Percentiles rank a stretch among this genome's conserved stretches.
Conservation (phyloP, 2,329 filamentous ascomycete species). For the Cladosporium halotolerans region DNA sequence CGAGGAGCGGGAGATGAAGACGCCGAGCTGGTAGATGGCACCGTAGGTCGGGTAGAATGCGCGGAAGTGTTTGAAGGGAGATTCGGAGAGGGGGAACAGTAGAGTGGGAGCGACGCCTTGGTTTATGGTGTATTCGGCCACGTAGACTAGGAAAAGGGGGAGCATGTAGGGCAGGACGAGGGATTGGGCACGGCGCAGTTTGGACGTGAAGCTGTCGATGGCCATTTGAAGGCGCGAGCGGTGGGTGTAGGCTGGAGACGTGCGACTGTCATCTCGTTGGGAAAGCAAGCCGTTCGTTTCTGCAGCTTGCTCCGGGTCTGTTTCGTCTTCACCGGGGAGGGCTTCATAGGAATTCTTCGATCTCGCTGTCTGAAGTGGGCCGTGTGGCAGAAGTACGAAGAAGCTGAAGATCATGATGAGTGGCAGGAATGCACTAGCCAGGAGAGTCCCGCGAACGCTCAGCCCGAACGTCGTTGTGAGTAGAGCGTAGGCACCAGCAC, state of each 20-base stretch:
- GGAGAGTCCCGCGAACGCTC: slow-evolving; percentile 64
- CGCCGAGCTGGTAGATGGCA: slow-evolving; percentile 89
- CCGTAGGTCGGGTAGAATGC: slow-evolving; percentile 93
- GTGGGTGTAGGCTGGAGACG: slow-evolving; percentile 21
- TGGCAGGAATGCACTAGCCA: slow-evolving; percentile 74
- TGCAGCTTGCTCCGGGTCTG: slow-evolving; percentile 31
- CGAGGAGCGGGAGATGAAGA: slow-evolving; percentile 89
- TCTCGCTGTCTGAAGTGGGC: slow-evolving; percentile 50
- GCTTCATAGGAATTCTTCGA: slow-evolving; percentile 47
- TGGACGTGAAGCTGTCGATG: slow-evolving; percentile 21
- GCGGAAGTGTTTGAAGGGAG: slow-evolving; percentile 74
- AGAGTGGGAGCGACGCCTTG: slow-evolving; percentile 87
- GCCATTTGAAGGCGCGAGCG: slow-evolving; percentile 2
- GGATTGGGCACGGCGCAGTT: slow-evolving; percentile 57
- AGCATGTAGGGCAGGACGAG: slow-evolving; percentile 82
- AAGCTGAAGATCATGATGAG: slow-evolving; percentile 78
- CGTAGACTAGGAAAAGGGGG: slow-evolving; percentile 83
- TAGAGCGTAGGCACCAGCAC: slow-evolving; percentile 80
- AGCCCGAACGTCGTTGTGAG: slow-evolving; percentile 75
- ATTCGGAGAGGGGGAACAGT: slow-evolving; percentile 69
- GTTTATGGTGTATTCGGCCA: slow-evolving; percentile 97
- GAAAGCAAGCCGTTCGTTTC: slow-evolving; percentile 33
- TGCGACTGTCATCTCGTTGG: slow-evolving; percentile 22
- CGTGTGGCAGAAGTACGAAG: slow-evolving; percentile 70
- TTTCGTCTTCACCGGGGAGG: slow-evolving; percentile 41